phyloP scores from a whole-genome alignment of 2,329 filamentous ascomycete species.

The Aureobasidium uvarum region DNA sequence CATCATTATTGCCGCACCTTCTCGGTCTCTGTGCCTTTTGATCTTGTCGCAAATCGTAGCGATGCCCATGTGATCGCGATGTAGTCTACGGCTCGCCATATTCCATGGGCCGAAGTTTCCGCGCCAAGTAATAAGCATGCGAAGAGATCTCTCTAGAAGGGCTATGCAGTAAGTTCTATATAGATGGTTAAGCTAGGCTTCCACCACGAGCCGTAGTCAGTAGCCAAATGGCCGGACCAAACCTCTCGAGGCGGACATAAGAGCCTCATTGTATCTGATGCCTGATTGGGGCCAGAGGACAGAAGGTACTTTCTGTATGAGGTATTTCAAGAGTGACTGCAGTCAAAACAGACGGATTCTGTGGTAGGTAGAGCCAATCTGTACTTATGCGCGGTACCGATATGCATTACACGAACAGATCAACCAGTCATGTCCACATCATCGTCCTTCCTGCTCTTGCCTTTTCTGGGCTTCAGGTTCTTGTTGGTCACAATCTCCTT shows the following conservation, averaged over 20 bases:
- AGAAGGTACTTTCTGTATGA: neutral
- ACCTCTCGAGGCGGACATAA: neutral
- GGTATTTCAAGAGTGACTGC: no score
- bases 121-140: neutral
- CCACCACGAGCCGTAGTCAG: neutral
- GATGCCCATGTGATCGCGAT: neutral
- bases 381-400: neutral
- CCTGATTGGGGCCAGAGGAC: neutral
- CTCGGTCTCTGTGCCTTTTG: neutral
- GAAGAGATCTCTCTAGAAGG: neutral
- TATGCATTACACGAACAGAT: neutral
- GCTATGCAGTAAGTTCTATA: neutral
- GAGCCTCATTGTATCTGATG: neutral
- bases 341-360: neutral
- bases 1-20: neutral
- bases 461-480: conserved; percentile 19
- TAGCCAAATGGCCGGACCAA: neutral
- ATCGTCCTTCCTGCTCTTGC: neutral
- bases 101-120: neutral
- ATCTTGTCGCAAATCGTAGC: neutral
- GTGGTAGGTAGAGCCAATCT: no score
- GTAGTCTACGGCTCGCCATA: neutral
- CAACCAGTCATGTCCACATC: conserved; percentile 21
- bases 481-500: conserved; percentile 57
- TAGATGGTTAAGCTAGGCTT: neutral